Conservation (phyloP, 2,329 filamentous ascomycete genomes). For the Xylaria sp. region DNA sequence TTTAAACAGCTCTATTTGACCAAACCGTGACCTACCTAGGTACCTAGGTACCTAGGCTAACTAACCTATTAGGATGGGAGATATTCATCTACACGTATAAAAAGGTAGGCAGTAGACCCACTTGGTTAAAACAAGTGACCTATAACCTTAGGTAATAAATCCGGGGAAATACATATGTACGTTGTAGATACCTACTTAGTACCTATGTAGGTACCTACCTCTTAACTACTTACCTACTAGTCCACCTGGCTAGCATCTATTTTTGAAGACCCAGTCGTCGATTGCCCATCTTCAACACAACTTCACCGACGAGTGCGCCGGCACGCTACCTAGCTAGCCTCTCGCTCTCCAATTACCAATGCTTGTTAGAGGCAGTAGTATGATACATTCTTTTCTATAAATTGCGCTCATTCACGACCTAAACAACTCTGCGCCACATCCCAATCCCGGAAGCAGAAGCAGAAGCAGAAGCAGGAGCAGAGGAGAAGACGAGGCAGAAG, state of each 20-base stretch:
- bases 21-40: no score
- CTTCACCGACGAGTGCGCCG: background rate
- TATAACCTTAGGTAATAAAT: no score
- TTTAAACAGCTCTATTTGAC: background rate
- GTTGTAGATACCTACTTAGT: no score
- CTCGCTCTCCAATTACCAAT: background rate
- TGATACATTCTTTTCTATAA: background rate
- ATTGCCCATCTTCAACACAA: background rate
- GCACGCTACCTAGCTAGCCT: background rate
- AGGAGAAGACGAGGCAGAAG: background rate
- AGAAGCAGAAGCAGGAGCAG: background rate
- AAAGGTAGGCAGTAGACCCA: background rate
- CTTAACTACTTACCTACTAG: no score
- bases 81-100: background rate
- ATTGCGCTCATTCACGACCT: background rate
- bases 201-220: no score
- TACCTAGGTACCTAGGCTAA: no score
- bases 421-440: background rate
- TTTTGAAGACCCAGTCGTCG: background rate
- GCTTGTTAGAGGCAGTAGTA: background rate
- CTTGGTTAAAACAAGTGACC: constrained; percentile 11
- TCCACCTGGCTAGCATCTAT: background rate
- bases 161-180: constrained; percentile 20
- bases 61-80: background rate
- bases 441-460: background rate